Percentiles rank a stretch among this genome's conserved stretches.
Evolutionary conservation across 768 basidiomycete species (phyloP).

Genomic region (Termitomyces sp.): DNA sequence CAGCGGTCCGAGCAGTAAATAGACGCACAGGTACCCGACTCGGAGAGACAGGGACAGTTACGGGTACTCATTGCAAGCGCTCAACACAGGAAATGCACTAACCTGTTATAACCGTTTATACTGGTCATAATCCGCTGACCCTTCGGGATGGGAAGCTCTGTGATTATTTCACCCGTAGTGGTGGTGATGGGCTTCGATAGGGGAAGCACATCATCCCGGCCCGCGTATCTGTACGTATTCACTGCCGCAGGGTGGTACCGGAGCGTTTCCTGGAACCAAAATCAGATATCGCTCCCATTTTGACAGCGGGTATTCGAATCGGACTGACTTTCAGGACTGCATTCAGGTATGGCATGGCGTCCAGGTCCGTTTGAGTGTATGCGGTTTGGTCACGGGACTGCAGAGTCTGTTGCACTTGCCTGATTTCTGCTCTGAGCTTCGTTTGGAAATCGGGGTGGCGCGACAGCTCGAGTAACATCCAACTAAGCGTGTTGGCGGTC

Average conservation of each 20-base stretch:
- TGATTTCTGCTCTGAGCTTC: constrained; percentile 57
- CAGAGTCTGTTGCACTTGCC: constrained; percentile 30
- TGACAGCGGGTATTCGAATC: neutral
- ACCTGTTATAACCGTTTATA: constrained; percentile 53
- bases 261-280: constrained; percentile 34
- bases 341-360: constrained; percentile 43
- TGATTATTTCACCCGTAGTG: constrained; percentile 36
- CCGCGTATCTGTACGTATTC: constrained; percentile 33
- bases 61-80: neutral
- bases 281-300: neutral
- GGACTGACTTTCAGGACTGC: constrained; percentile 38
- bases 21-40: neutral
- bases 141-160: constrained; percentile 44
- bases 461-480: constrained; percentile 60
- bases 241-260: constrained; percentile 37
- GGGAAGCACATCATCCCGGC: constrained; percentile 52
- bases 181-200: constrained; percentile 47
- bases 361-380: constrained; percentile 39
- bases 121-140: constrained; percentile 46
- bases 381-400: constrained; percentile 30
- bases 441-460: constrained; percentile 53
- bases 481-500: constrained; percentile 52
- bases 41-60: neutral
- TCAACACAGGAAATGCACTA: neutral
- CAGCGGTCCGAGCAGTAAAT: neutral